Conservation (phyloP, 139 green algal genomes). For the Volvox reticuliferus region DNA sequence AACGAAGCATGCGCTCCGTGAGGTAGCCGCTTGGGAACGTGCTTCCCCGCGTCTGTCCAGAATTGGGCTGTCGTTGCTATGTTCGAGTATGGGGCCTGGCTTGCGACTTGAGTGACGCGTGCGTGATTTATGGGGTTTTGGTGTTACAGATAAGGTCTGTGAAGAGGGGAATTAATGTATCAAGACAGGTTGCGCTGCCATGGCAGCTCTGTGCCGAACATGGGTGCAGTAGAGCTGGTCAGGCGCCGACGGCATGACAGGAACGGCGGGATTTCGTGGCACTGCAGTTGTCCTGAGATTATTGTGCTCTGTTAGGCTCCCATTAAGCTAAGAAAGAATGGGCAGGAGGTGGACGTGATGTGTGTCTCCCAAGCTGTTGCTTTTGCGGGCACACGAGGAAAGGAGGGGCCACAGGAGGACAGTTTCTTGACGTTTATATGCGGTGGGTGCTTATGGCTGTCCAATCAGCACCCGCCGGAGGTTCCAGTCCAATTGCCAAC, state of each 20-base stretch:
- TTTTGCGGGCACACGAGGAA: neutral
- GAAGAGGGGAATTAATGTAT: slow-evolving; percentile 19
- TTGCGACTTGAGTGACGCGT: slow-evolving; percentile 2
- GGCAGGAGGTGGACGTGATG: too few species aligned
- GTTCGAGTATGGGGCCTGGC: neutral
- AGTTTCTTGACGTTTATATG: neutral
- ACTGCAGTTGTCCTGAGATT: neutral
- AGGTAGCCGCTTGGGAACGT: neutral
- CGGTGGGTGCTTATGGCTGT: slow-evolving; percentile 3
- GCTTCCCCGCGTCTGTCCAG: neutral
- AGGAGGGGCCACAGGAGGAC: neutral
- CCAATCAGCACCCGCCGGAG: neutral
- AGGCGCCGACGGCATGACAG: neutral
- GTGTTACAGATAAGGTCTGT: neutral
- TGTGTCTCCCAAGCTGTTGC: neutral
- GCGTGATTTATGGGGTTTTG: slow-evolving; percentile 8
- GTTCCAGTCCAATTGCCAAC: neutral
- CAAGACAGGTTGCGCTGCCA: neutral
- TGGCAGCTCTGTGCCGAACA: neutral
- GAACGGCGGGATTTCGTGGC: neutral
- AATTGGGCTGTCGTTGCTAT: neutral
- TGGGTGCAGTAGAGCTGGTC: neutral
- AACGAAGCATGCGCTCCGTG: neutral
- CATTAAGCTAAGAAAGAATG: neutral
- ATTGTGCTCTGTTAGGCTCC: neutral